A percentile compares a stretch with the other conserved stretches of the same genome.
These are phyloP conservation scores for Emergomyces africanus DNA, from an alignment of 2,329 filamentous ascomycete species.

Conservation along the genomic window DNA sequence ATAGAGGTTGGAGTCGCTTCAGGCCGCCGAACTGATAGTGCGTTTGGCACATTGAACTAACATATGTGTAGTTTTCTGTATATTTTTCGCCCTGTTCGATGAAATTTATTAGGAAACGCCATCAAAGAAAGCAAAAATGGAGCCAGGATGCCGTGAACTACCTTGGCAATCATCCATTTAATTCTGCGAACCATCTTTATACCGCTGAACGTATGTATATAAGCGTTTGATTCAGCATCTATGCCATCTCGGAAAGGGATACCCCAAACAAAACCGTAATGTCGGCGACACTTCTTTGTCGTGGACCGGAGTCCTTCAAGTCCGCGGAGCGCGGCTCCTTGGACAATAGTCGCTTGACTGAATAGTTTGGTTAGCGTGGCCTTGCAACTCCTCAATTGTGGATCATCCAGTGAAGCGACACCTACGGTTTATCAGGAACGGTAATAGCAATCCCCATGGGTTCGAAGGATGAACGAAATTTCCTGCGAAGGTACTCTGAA, in stretches of 20 bases:
- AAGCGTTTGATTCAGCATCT: not conserved
- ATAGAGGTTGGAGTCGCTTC: not conserved
- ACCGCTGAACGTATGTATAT: not conserved
- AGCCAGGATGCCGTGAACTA: not conserved
- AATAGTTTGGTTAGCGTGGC: not conserved
- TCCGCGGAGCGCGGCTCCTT: conserved; percentile 5
- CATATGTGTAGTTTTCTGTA: not conserved
- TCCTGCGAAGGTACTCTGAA: conserved; percentile 8
- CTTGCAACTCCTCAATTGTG: not conserved
- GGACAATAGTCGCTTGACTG: conserved; percentile 6
- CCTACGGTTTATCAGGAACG: conserved; percentile 4
- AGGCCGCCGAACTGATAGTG: not conserved
- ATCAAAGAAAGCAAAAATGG: not conserved
- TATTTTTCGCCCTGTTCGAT: not conserved
- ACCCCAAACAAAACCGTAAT: conserved; percentile 2
- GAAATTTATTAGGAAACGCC: not conserved
- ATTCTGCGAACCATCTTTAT: not conserved
- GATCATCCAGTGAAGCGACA: not conserved
- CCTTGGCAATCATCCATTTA: conserved; percentile 6
- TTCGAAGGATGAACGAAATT: conserved; percentile 1
- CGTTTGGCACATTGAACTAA: not conserved
- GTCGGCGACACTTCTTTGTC: conserved; percentile 5
- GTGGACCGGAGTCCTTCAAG: conserved; percentile 2
- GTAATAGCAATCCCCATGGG: not conserved
- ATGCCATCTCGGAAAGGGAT: conserved; percentile 2